Evolutionary conservation across 1,139 yeast genomes (phyloP), one percentile per base, ranked within the genome.

Genomic region (Scheffersomyces illinoinensis): DNA sequence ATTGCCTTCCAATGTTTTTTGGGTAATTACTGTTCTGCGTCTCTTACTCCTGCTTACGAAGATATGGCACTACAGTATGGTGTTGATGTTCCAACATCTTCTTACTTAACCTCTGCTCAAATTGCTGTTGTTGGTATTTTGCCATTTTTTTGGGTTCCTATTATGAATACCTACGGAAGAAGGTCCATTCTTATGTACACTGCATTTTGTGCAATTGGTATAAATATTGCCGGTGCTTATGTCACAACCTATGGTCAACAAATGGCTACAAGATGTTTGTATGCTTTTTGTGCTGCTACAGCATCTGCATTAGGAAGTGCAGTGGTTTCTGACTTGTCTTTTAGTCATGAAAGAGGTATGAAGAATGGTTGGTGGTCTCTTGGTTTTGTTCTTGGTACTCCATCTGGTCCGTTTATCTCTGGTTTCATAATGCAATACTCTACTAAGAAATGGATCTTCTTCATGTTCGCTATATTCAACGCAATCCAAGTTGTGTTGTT

Each of bases 331-430:
- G 68, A 65, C 53, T 58, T 65, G 50, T 59, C 68, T 12, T 65
- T 65, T 48, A 54, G 62, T 24, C 62, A 64, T 51, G 65, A 64
- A 50, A 59, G 68, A 56, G 68, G 68, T n/a, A 57, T 59, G 55
- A 64, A 64, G 53, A 66, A 64, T 50, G 68, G 68, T 19, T 63
- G 66, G 66, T 66, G 68, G 68, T 60, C 66, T 18, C 19, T 64
- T 10, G 66, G 61, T 12, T 58, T 59, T n/a, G 60, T 63, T 52
- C 54, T 64, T 33, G 68, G 68, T 49, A 66, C 68, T 39, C 62
- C 66, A 19, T 56, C 54, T 18, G 68, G 68, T 21, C 67, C 68
- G 4, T 63, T 66, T 54, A 52, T 66, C 18, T 59, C 64, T 51
- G 68, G 68, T 14, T 66, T 66, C 48, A 63, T 62, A n/a, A 20